phyloP scores from a whole-genome alignment of 1,284 basidiomycete species.

The Psilocybe mexicana region DNA sequence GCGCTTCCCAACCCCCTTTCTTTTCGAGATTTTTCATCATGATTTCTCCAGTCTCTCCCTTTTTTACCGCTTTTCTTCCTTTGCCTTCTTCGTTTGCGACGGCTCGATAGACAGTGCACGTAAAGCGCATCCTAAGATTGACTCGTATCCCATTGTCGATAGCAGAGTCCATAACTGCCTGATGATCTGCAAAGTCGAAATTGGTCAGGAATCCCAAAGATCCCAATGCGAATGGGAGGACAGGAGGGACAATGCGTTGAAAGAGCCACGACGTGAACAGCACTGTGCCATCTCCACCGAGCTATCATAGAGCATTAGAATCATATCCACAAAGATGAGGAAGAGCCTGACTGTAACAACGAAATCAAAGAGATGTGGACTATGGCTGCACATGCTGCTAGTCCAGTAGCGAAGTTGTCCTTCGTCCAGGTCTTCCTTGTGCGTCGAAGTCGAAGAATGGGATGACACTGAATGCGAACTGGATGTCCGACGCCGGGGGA shows the following conservation, averaged over 20 bases:
- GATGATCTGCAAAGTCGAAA: conserved; percentile 92
- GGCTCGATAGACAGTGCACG: conserved; percentile 95
- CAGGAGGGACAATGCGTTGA: conserved; percentile 96
- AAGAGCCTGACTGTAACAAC: conserved; percentile 82
- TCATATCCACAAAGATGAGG: conserved; percentile 1
- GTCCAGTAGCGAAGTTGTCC: conserved; percentile 99
- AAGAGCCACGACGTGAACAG: conserved; percentile 99
- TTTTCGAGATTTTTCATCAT: conserved; percentile 85
- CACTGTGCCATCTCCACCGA: conserved; percentile 98
- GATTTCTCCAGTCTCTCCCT: conserved; percentile 90
- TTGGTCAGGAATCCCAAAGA: conserved; percentile 98
- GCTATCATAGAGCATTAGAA: conserved; percentile 43
- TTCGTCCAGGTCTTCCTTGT: conserved; percentile 56
- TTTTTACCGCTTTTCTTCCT: conserved; percentile 83
- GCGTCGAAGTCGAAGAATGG: conserved; percentile 41
- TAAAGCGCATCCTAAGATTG: conserved; percentile 98
- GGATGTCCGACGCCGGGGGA: conserved; percentile 72
- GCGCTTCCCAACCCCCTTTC: conserved; percentile 89
- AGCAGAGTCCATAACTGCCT: conserved; percentile 85
- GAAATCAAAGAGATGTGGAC: conserved; percentile 96
- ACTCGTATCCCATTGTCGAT: conserved; percentile 95
- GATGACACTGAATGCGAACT: conserved; percentile 62
- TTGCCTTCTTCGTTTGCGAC: conserved; percentile 71
- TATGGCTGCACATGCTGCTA: conserved; percentile 90
- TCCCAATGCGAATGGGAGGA: conserved; percentile 96